Percentiles rank a stretch among this genome's conserved stretches.
phyloP scores from a whole-genome alignment of 83 land plant species.

The Thuja plicata region DNA sequence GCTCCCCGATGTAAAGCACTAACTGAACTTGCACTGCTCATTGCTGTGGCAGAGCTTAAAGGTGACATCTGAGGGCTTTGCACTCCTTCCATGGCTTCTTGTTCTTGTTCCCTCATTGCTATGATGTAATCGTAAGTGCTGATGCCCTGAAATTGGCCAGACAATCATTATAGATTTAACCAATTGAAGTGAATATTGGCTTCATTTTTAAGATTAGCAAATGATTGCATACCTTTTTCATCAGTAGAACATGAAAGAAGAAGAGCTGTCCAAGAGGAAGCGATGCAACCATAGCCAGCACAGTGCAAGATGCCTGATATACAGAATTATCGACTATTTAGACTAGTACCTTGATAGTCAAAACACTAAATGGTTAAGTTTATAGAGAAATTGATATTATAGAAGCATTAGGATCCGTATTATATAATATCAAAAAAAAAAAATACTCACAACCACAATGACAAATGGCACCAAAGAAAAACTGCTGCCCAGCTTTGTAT shows the following conservation, averaged over 20 bases:
- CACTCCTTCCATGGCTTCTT: constrained; percentile 48
- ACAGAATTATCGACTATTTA: neutral
- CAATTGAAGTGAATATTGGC: neutral
- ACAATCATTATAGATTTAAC: neutral
- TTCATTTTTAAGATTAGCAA: neutral
- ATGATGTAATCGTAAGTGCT: constrained; percentile 91
- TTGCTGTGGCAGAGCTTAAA: constrained; percentile 77
- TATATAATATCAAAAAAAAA: neutral
- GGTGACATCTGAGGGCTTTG: constrained; percentile 85
- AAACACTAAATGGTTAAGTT: neutral
- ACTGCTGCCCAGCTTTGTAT: constrained; percentile 85
- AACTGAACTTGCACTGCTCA: constrained; percentile 84
- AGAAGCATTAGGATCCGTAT: neutral
- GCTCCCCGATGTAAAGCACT: constrained; percentile 67
- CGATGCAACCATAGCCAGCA: constrained; percentile 83
- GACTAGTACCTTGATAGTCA: neutral
- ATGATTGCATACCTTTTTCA: constrained; percentile 65
- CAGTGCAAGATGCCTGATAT: constrained; percentile 68
- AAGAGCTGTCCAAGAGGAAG: constrained; percentile 88
- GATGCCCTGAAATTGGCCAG: constrained; percentile 55
- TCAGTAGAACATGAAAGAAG: constrained; percentile 85
- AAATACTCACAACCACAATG: constrained; percentile 78
- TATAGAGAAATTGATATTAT: neutral
- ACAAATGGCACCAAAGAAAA: constrained; percentile 85
- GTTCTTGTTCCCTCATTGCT: constrained; percentile 88